Base-by-base conservation (phyloP, 164 flowering plant species). In the Macadamia integrifolia region DNA sequence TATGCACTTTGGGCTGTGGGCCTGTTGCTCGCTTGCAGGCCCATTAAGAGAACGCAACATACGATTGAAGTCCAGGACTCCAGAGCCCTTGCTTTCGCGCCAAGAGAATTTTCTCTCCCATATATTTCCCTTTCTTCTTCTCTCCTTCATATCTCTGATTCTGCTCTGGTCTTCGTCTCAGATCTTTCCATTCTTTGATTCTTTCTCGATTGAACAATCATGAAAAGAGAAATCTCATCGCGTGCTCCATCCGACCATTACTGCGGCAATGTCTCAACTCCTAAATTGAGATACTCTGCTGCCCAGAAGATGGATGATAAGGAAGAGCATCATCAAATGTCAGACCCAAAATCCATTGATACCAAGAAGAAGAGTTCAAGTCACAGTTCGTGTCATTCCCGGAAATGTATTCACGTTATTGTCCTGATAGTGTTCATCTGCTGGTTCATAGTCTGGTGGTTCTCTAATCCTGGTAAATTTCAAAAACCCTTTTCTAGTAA, bases 371-470 rank as follows among this genome's bases (percentile, higher is more conserved):
- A 28, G 5, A 42, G 52, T 61, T 40, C 59, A 44, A 52, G 35
- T 17, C 1, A 6, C 46, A 13, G 43, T 46, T 57, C 44, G 12
- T 23, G 3, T 2, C 40, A 35, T 35, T 35, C 53, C 3, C 11
- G 40, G 60, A 71, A 60, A 14, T 71, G 65, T 64, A 57, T 84
- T 44, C 90, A 84, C 64, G 59, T 59, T 1, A 70, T 84, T 79
- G 87, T 85, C 42, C 23, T 78, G 14, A 35, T 79, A 11, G 71
- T 81, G 63, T 18, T 82, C 6, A 50, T 81, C 76, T 75, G 79
- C 72, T 14, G 77, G 67, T 76, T 80, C 59, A 61, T 77, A 0
- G 86, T 84, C 76, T 86, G 84, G 83, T 75, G 77, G 70, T 69
- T 68, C 74, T 81, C 82, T 18, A 63, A 68, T 64, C 81, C 87